Evolutionary conservation across 1,139 yeast genomes (phyloP).

Genomic region (Barnettozyma hawaiiensis): DNA sequence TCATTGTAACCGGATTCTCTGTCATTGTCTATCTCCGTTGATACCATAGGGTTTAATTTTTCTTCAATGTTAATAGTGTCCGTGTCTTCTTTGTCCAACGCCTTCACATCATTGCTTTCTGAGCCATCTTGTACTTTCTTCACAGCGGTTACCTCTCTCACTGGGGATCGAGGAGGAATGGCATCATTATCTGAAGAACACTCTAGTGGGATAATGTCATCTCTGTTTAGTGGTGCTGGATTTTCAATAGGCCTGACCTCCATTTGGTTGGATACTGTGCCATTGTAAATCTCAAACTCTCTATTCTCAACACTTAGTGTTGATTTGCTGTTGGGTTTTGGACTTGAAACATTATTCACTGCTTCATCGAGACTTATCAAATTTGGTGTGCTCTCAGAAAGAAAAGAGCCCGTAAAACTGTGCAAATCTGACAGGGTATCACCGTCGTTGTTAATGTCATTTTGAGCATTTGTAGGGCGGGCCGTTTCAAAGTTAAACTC

Average conservation of each 20-base stretch:
- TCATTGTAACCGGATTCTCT: slow-evolving; percentile 13
- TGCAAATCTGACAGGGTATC: slow-evolving; percentile 5
- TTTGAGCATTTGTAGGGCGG: not conserved
- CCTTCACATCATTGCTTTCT: not conserved
- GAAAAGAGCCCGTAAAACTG: slow-evolving; percentile 16
- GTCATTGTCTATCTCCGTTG: not conserved
- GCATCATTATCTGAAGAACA: not conserved
- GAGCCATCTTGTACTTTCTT: not conserved
- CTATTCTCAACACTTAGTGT: slow-evolving; percentile 1
- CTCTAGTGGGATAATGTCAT: not conserved
- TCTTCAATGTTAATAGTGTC: not conserved
- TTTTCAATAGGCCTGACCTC: not conserved
- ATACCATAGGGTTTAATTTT: not conserved
- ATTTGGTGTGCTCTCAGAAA: slow-evolving; percentile 23
- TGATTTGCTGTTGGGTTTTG: not conserved
- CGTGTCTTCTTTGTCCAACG: not conserved
- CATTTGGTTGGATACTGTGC: not conserved
- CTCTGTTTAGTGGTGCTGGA: not conserved
- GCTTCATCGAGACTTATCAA: not conserved
- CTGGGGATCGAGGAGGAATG: slow-evolving; percentile 9
- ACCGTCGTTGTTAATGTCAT: not conserved
- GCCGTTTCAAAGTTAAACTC: slow-evolving; percentile 21
- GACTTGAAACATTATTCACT: not conserved
- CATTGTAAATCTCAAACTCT: not conserved
- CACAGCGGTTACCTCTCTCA: not conserved